Percentiles rank a stretch among this genome's conserved stretches.
These are phyloP conservation scores for Domatiomyces globalis DNA, from an alignment of 2,329 filamentous ascomycete species.

Conservation along the genomic window DNA sequence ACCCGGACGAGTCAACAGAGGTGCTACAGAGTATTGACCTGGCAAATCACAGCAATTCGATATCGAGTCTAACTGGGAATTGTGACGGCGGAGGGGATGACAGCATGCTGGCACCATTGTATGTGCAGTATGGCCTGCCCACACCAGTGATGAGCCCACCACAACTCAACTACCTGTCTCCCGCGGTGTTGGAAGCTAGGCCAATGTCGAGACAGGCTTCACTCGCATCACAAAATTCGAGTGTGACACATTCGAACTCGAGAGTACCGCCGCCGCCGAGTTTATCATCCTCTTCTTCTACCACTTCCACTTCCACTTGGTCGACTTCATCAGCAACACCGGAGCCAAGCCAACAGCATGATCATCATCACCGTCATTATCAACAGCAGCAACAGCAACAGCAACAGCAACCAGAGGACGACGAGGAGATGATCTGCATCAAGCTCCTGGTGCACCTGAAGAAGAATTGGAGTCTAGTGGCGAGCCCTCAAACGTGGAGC, in stretches of 20 bases:
- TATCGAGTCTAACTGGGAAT: constrained; percentile 5
- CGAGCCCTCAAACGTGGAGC: neutral
- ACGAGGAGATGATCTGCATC: constrained; percentile 17
- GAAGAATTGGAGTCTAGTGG: constrained; percentile 3
- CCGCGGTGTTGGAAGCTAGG: constrained; percentile 9
- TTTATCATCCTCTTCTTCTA: neutral
- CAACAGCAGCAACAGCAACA: neutral
- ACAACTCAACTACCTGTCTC: constrained; percentile 13
- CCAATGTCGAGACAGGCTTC: constrained; percentile 7
- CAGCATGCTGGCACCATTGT: constrained; percentile 4
- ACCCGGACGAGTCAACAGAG: constrained; percentile 9
- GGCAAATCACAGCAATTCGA: constrained; percentile 10
- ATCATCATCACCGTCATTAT: neutral
- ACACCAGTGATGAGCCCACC: constrained; percentile 16
- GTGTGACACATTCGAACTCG: neutral
- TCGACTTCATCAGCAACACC: neutral
- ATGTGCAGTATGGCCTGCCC: constrained; percentile 12
- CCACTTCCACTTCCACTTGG: neutral
- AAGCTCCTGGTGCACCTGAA: constrained; percentile 17
- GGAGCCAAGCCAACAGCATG: neutral
- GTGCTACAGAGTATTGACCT: constrained; percentile 12
- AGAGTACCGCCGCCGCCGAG: neutral
- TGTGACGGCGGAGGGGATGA: neutral
- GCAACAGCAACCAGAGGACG: constrained; percentile 3
- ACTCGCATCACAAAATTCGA: neutral